Evolutionary conservation across 805 yeast species (phyloP).

Genomic region (Nakazawaea ambrosiae): DNA sequence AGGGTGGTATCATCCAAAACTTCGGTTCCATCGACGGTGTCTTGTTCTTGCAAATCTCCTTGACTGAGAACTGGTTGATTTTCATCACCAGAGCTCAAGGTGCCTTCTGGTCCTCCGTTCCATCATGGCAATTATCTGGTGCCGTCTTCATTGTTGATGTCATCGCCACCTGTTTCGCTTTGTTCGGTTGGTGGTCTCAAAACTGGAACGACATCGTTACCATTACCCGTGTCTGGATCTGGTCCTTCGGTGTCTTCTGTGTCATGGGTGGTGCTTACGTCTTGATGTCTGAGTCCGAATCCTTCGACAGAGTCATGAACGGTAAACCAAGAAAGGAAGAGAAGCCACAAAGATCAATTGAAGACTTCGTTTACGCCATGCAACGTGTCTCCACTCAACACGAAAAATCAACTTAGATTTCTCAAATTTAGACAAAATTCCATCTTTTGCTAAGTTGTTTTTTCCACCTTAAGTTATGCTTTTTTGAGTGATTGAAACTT

Average conservation of each 20-base stretch:
- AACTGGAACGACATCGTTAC: constrained; percentile 96
- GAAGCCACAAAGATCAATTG: constrained; percentile 61
- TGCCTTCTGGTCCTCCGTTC: constrained; percentile 95
- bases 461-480: too few species aligned
- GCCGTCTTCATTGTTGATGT: constrained; percentile 88
- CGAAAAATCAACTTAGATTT: constrained; percentile 64
- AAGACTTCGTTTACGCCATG: constrained; percentile 82
- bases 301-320: constrained; percentile 79
- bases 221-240: constrained; percentile 89
- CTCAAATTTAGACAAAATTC: too few species aligned
- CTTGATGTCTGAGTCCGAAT: constrained; percentile 77
- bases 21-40: constrained; percentile 93
- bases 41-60: constrained; percentile 86
- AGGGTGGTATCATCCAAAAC: constrained; percentile 94
- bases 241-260: constrained; percentile 97
- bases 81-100: constrained; percentile 96
- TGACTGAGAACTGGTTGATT: constrained; percentile 96
- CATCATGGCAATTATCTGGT: constrained; percentile 96
- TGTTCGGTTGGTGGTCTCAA: constrained; percentile 97
- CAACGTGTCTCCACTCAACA: constrained; percentile 87
- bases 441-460: too few species aligned
- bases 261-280: constrained; percentile 94
- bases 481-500: too few species aligned
- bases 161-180: constrained; percentile 85
- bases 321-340: constrained; percentile 62